These are phyloP conservation scores for Aspergillus viridinutans DNA, from an alignment of 2,329 filamentous ascomycete genomes.

Conservation along the genomic window DNA sequence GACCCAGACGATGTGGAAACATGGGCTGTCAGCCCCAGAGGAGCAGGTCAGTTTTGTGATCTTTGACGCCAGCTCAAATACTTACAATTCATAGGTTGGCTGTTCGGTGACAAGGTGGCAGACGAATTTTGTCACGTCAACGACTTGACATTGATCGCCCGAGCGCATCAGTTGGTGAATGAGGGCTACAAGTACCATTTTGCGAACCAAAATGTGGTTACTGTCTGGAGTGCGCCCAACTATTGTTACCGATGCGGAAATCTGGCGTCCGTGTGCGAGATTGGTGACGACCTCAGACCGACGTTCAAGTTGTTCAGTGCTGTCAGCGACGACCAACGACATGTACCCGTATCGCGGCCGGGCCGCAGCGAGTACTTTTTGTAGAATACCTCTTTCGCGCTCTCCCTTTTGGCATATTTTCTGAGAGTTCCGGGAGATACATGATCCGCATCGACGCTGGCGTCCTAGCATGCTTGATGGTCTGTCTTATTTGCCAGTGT, in stretches of 20 bases:
- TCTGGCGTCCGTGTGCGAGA: slow-evolving; percentile 81
- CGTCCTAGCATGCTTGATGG: slow-evolving; percentile 24
- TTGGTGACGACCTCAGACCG: slow-evolving; percentile 77
- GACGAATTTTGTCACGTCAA: slow-evolving; percentile 77
- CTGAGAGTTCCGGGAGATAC: slow-evolving; percentile 10
- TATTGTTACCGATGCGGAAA: slow-evolving; percentile 99
- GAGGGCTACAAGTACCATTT: slow-evolving; percentile 91
- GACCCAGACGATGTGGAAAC: slow-evolving; percentile 69
- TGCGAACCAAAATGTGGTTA: slow-evolving; percentile 86
- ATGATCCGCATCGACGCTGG: slow-evolving; percentile 31
- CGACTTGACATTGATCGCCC: slow-evolving; percentile 65
- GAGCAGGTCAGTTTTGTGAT: slow-evolving; percentile 51
- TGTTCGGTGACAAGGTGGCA: slow-evolving; percentile 68
- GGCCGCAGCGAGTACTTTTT: slow-evolving; percentile 48
- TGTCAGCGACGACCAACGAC: slow-evolving; percentile 44
- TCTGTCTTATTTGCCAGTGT: slow-evolving; percentile 10
- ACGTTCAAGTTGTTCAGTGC: slow-evolving; percentile 65
- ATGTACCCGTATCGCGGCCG: slow-evolving; percentile 41
- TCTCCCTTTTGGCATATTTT: slow-evolving; percentile 8
- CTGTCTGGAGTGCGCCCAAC: slow-evolving; percentile 73
- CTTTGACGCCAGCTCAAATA: neutral
- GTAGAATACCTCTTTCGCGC: slow-evolving; percentile 26
- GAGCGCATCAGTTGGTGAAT: slow-evolving; percentile 71
- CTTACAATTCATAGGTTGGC: slow-evolving; percentile 42
- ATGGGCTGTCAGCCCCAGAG: slow-evolving; percentile 65